Conservation (phyloP, 208 protist genomes). For the Trypanosoma platydactyli region DNA sequence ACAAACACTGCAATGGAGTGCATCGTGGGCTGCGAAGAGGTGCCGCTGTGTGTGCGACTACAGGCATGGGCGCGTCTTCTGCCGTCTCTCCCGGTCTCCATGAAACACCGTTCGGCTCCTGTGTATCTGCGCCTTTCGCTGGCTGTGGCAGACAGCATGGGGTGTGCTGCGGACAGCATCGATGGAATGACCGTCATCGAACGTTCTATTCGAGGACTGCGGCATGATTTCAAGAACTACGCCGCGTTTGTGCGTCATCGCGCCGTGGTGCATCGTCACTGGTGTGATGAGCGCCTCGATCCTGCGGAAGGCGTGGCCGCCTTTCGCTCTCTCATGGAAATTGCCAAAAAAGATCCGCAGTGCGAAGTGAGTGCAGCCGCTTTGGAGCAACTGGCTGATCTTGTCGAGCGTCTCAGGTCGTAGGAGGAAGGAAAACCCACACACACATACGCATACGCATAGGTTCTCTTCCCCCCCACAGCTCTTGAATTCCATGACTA, state of each 20-base stretch:
- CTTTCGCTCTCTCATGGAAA: conserved; percentile 16
- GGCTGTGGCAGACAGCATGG: conserved; percentile 4
- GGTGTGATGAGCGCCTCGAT: conserved; percentile 18
- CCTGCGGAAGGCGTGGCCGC: conserved; percentile 10
- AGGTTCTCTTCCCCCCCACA: neutral
- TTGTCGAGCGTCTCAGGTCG: neutral
- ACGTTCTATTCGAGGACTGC: conserved; percentile 17
- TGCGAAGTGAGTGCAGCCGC: conserved; percentile 17
- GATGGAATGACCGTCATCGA: conserved; percentile 22
- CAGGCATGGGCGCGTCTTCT: conserved; percentile 16
- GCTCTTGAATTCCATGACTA: neutral
- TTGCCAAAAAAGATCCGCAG: conserved; percentile 1
- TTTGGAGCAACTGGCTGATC: conserved; percentile 17
- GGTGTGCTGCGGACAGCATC: neutral
- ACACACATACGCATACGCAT: neutral
- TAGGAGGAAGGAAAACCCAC: neutral
- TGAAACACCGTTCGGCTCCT: conserved; percentile 22
- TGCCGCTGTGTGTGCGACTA: conserved; percentile 15
- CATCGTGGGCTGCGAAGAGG: conserved; percentile 15
- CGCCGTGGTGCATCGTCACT: conserved; percentile 17
- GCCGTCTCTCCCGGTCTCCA: conserved; percentile 24
- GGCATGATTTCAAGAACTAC: conserved; percentile 15
- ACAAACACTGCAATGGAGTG: conserved; percentile 20
- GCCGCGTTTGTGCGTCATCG: conserved; percentile 24
- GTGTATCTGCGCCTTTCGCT: conserved; percentile 19